Conservation (phyloP, 2,329 filamentous ascomycete genomes). For the Phialophora expanda region DNA sequence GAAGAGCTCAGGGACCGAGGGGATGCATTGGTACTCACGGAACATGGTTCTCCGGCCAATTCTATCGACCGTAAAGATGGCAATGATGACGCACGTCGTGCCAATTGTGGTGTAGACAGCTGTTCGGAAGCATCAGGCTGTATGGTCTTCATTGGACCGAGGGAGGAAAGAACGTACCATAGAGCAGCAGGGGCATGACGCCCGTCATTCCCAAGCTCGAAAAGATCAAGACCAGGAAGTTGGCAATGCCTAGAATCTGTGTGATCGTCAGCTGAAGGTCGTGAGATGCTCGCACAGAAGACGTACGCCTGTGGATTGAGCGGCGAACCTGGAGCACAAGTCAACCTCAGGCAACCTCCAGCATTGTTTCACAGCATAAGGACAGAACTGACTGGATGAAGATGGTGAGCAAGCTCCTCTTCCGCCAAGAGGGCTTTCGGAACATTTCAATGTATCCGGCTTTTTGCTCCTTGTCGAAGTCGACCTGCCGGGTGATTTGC, state of each 20-base stretch:
- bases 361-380: no score
- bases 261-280: background rate
- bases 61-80: slow-evolving; percentile 71
- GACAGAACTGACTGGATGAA: slow-evolving; percentile 27
- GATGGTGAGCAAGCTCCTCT: slow-evolving; percentile 24
- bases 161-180: slow-evolving; percentile 36
- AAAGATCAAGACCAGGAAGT: slow-evolving; percentile 51
- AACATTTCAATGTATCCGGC: slow-evolving; percentile 31
- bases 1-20: background rate
- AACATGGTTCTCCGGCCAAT: slow-evolving; percentile 63
- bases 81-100: slow-evolving; percentile 66
- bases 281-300: background rate
- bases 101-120: slow-evolving; percentile 59
- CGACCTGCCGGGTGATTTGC: slow-evolving; percentile 29
- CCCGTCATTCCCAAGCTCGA: slow-evolving; percentile 45
- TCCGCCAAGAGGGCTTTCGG: slow-evolving; percentile 29
- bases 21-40: slow-evolving; percentile 21
- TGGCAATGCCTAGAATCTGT: slow-evolving; percentile 42
- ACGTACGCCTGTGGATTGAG: slow-evolving; percentile 42
- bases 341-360: background rate
- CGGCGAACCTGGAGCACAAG: slow-evolving; percentile 22
- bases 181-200: slow-evolving; percentile 52
- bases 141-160: no score
- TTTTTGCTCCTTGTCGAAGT: slow-evolving; percentile 30
- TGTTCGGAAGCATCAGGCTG: slow-evolving; percentile 9